Evolutionary conservation across 2,329 filamentous ascomycete species (phyloP), one percentile per base, ranked within the genome.

Genomic region (Cladosporium sp.): DNA sequence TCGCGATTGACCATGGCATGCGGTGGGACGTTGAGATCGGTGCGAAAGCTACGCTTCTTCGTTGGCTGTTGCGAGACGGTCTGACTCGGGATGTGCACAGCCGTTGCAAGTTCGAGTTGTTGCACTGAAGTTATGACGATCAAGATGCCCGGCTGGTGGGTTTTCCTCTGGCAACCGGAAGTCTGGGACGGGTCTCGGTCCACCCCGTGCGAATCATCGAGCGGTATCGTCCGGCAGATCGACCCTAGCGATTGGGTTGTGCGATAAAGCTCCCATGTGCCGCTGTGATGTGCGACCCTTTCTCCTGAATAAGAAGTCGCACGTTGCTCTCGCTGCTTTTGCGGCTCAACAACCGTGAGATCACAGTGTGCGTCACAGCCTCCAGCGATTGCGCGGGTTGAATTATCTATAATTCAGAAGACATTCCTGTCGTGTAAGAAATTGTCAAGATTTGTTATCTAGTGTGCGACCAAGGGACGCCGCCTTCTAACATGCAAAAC

Each of bases 231-330:
- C 18, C 52, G 52, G 28, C 28, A 21, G 52, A 55, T 55, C 52
- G 11, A 55, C 52, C 52, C 18, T 24, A 55, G 30, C 28, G 52
- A 55, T 34, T 55, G 52, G 30, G 52, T 55, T 55, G 52, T 32
- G 28, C 52, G 52, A 55, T 24, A n/a, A 55, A 55, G 52, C 28
- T 18, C 18, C 28, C 28, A 18, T 32, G 28, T 55, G 52, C 28
- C 18, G 28, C 52, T 18, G 18, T 55, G 28, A 55, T 55, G 26
- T 32, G 52, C 18, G 52, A 21, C n/a, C 52, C 28, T n/a, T 34
- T 34, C 32, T 18, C 52, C 28, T 10, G 21, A 55, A 55, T 4
- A 21, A 34, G 52, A 32, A 32, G 18, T 34, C 18, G 28, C 52
- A 55, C 52, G 8, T 52, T 28, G 44, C 36, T 41, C 18, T 44